Base-by-base conservation (phyloP, 2,329 filamentous ascomycete genomes). In the Ceratocystis eucalypticola region DNA sequence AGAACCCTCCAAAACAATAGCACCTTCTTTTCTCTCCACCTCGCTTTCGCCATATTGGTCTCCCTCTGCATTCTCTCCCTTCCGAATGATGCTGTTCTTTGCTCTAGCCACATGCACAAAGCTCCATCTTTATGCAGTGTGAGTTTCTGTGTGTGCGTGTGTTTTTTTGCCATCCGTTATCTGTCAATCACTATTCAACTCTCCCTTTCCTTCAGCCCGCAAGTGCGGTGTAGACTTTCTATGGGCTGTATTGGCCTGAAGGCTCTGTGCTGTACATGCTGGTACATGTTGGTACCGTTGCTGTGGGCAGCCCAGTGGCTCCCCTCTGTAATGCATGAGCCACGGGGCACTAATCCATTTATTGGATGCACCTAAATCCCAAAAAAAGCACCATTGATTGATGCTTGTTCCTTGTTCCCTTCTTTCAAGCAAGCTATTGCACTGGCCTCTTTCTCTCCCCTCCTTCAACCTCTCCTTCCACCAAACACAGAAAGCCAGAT, bases 321-420 rank as follows among this genome's bases (percentile, higher is more conserved):
- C 64, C 64, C 67, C 67, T 68, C 67, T 66, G 37, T 66, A 66
- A 66, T 68, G 67, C 67, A 68, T 68, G 64, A 65, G 67, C 67
- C 61, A 63, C 59, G 30, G 64, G 53, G 44, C 66, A 64, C 66
- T 68, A 68, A 68, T 66, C 55, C 55, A 59, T 59, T 59, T 20
- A 59, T 59, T 59, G 55, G 28, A 59, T 59, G 25, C 55, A 41
- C 12, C 62, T 44, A 41, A 55, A 44, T 53, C 50, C 30, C 41
- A 20, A 22, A 48, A 48, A 50, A 64, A 50, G 46, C 12, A 53
- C 22, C 62, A 50, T 48, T 53, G 62, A 50, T 48, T 41, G 45
- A 46, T 44, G 17, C 30, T 63, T 48, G 28, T 63, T 63, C 44
- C 62, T 30, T 50, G 25, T 62, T 20, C 25, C 20, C 28, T 50